phyloP scores from a whole-genome alignment of 495 filamentous ascomycete genomes.

The Podospora australis region DNA sequence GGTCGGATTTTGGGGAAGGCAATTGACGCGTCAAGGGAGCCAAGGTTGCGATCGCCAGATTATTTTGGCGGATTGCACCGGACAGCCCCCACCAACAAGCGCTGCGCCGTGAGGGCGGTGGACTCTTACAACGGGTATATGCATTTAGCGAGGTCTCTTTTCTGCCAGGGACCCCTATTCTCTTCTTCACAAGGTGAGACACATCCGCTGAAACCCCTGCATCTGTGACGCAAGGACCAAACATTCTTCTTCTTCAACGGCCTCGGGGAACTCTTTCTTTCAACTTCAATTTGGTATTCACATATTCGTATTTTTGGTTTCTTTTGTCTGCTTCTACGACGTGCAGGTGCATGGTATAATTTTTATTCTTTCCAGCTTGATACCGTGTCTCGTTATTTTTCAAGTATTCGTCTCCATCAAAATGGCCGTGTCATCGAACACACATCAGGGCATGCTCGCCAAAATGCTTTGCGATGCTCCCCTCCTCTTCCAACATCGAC shows the following conservation, averaged over 20 bases:
- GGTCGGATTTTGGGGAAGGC: conserved; percentile 10
- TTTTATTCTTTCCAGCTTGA: too few relatives aligned
- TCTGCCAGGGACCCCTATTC: neutral
- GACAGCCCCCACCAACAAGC: neutral
- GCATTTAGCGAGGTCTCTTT: conserved; percentile 10
- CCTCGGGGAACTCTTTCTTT: too few relatives aligned
- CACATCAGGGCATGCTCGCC: conserved; percentile 49
- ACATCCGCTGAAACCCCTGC: neutral
- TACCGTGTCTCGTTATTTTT: neutral
- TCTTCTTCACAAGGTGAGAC: neutral
- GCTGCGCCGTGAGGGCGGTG: neutral
- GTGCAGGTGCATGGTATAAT: too few relatives aligned
- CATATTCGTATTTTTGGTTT: neutral
- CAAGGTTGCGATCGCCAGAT: conserved; percentile 18
- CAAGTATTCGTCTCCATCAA: neutral
- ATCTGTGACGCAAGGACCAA: neutral
- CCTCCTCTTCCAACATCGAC: conserved; percentile 45
- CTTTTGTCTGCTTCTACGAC: too few relatives aligned
- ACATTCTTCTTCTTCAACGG: too few relatives aligned
- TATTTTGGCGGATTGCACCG: conserved; percentile 27
- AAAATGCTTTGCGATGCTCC: conserved; percentile 41
- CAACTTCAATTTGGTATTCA: neutral
- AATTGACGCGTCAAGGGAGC: conserved; percentile 30
- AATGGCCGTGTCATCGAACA: conserved; percentile 27
- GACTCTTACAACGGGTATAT: conserved; percentile 8